A percentile compares a stretch with the other conserved stretches of the same genome.
phyloP scores from a whole-genome alignment of 371 early-diverging fungal genomes.

The Saksenaea oblongispora region DNA sequence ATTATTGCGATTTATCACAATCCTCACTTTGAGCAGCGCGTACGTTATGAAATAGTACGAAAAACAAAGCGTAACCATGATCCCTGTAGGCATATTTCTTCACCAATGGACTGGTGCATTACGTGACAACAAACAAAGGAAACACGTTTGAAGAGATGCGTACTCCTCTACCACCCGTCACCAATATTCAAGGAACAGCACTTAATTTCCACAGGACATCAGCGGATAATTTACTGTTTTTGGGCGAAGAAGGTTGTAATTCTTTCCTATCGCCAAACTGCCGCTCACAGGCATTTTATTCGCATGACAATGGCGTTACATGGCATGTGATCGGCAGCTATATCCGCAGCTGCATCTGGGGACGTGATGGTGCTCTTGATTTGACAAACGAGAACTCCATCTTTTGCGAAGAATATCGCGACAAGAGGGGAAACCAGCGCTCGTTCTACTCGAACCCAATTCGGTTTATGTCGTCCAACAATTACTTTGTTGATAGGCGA shows the following conservation, averaged over 20 bases:
- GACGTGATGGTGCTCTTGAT: conserved; percentile 61
- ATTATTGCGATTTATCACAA: conserved; percentile 67
- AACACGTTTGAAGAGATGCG: conserved; percentile 57
- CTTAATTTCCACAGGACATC: conserved; percentile 85
- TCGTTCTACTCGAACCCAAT: conserved; percentile 43
- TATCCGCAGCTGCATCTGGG: conserved; percentile 80
- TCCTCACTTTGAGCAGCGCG: conserved; percentile 65
- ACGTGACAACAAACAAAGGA: conserved; percentile 74
- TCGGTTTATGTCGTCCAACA: conserved; percentile 54
- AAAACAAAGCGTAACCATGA: neutral
- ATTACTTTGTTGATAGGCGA: conserved; percentile 55
- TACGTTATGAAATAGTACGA: conserved; percentile 15
- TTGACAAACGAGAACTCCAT: conserved; percentile 53
- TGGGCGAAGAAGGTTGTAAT: conserved; percentile 66
- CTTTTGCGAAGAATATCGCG: conserved; percentile 70
- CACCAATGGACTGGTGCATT: conserved; percentile 58
- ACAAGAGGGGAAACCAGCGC: conserved; percentile 63
- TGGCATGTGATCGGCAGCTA: conserved; percentile 77
- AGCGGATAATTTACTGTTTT: conserved; percentile 74
- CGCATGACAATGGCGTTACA: conserved; percentile 67
- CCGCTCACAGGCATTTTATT: conserved; percentile 72
- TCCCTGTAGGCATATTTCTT: conserved; percentile 67
- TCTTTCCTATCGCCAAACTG: conserved; percentile 46
- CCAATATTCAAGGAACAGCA: conserved; percentile 49
- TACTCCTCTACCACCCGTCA: conserved; percentile 57